A percentile compares a stretch with the other conserved stretches of the same genome.
These are phyloP conservation scores for Debaryomyces psychrophilus DNA, from an alignment of 1,139 yeast genomes.

Conservation along the genomic window DNA sequence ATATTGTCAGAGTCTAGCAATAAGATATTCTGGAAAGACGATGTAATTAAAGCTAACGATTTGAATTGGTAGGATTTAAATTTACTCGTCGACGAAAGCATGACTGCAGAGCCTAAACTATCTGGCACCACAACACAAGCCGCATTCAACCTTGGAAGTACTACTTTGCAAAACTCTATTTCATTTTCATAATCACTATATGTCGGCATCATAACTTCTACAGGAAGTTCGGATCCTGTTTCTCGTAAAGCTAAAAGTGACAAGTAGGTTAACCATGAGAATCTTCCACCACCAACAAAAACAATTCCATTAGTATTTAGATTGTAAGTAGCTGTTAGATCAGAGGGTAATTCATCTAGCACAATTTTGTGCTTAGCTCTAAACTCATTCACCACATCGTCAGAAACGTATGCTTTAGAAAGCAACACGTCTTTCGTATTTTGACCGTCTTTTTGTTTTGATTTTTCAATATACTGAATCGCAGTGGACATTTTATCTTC, in stretches of 20 bases:
- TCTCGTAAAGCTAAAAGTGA: conserved; percentile 37
- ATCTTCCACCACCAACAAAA: conserved; percentile 42
- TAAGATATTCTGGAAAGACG: conserved; percentile 46
- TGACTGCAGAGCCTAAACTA: conserved; percentile 28
- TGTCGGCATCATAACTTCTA: conserved; percentile 41
- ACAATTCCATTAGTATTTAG: conserved; percentile 37
- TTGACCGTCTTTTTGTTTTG: conserved; percentile 27
- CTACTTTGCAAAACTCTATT: conserved; percentile 27
- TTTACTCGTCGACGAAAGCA: conserved; percentile 32
- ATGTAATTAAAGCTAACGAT: conserved; percentile 41
- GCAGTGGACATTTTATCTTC: conserved; percentile 22
- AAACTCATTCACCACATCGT: conserved; percentile 27
- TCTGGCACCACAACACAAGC: conserved; percentile 40
- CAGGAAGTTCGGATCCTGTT: conserved; percentile 41
- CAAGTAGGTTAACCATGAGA: conserved; percentile 44
- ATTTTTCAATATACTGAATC: conserved; percentile 27
- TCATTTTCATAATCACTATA: conserved; percentile 35
- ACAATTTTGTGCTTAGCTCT: conserved; percentile 29
- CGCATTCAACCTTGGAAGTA: conserved; percentile 32
- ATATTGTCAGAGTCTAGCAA: conserved; percentile 49
- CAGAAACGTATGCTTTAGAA: conserved; percentile 33
- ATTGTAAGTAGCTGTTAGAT: conserved; percentile 28
- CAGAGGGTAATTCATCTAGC: conserved; percentile 28
- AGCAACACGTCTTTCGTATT: conserved; percentile 32
- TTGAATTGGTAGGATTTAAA: conserved; percentile 44